These are phyloP conservation scores for Endothia cerciana DNA, from an alignment of 2,329 filamentous ascomycete genomes.

Conservation along the genomic window DNA sequence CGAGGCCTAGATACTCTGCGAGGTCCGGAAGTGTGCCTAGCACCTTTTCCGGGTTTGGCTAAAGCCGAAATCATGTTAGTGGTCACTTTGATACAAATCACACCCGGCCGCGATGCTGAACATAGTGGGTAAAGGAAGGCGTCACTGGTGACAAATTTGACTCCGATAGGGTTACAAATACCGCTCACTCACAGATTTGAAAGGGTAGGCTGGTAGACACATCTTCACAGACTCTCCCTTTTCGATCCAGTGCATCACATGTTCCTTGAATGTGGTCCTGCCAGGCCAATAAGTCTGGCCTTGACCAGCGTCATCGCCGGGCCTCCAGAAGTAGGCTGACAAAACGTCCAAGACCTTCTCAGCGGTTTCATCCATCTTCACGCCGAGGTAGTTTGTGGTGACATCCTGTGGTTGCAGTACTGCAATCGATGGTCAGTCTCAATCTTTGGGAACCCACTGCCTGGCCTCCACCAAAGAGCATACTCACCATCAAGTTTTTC, in stretches of 20 bases:
- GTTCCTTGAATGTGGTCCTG: neutral
- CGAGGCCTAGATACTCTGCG: neutral
- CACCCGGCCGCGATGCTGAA: no score
- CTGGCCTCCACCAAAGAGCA: neutral
- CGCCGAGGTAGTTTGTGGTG: neutral
- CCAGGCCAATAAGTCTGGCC: neutral
- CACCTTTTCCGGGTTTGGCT: neutral
- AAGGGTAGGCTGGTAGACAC: neutral
- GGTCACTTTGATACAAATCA: no score
- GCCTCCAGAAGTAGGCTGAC: conserved; percentile 1
- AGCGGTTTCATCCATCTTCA: neutral
- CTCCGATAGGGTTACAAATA: no score
- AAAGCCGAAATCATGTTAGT: neutral
- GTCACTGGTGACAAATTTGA: no score
- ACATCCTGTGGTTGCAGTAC: neutral
- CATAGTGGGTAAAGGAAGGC: no score
- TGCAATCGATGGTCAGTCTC: neutral
- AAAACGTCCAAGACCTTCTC: neutral
- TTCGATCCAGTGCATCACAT: neutral
- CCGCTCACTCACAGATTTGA: neutral
- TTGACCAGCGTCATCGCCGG: neutral
- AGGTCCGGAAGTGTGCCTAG: neutral
- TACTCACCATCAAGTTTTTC: neutral
- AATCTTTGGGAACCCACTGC: neutral
- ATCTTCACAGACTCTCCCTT: neutral